Percentiles rank a stretch among this genome's conserved stretches.
Conservation (phyloP, 345 rosid genomes). For the Ceriops tagal region DNA sequence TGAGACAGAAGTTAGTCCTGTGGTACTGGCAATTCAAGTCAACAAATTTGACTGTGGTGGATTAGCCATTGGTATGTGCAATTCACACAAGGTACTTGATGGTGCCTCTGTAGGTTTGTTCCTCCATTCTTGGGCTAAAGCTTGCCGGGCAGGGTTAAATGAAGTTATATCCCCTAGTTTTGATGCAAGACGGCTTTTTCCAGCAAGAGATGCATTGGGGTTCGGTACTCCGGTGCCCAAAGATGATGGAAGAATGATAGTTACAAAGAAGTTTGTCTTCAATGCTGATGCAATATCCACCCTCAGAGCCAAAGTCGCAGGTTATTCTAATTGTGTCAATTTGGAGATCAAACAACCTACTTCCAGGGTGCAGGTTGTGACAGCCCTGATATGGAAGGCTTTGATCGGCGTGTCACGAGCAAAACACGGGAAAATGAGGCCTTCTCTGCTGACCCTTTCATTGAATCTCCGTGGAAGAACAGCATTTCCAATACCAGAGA, state of each 20-base stretch:
- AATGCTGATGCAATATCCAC: slow-evolving; percentile 14
- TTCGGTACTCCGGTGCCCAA: not conserved
- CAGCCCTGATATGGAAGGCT: slow-evolving; percentile 42
- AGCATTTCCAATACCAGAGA: not conserved
- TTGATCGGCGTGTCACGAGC: not conserved
- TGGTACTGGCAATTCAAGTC: slow-evolving; percentile 31
- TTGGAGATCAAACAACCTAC: not conserved
- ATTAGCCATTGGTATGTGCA: slow-evolving; percentile 35
- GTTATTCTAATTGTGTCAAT: not conserved
- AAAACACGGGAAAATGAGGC: slow-evolving; percentile 2
- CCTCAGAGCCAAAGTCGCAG: slow-evolving; percentile 19
- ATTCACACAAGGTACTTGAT: slow-evolving; percentile 40
- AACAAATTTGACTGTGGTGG: slow-evolving; percentile 36
- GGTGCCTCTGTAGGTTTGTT: slow-evolving; percentile 29
- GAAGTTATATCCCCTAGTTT: slow-evolving; percentile 17
- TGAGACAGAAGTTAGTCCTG: slow-evolving; percentile 16
- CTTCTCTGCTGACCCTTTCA: slow-evolving; percentile 7
- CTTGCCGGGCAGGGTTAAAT: slow-evolving; percentile 7
- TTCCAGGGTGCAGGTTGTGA: slow-evolving; percentile 33
- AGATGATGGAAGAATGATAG: slow-evolving; percentile 2
- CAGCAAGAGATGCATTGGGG: not conserved
- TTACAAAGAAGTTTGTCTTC: slow-evolving; percentile 38
- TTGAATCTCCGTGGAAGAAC: slow-evolving; percentile 8
- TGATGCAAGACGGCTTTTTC: slow-evolving; percentile 1
- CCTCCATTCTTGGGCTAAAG: slow-evolving; percentile 33